Percentiles rank a stretch among this genome's conserved stretches.
These are phyloP conservation scores for Isatis tinctoria DNA, from an alignment of 345 rosid genomes.

Conservation along the genomic window DNA sequence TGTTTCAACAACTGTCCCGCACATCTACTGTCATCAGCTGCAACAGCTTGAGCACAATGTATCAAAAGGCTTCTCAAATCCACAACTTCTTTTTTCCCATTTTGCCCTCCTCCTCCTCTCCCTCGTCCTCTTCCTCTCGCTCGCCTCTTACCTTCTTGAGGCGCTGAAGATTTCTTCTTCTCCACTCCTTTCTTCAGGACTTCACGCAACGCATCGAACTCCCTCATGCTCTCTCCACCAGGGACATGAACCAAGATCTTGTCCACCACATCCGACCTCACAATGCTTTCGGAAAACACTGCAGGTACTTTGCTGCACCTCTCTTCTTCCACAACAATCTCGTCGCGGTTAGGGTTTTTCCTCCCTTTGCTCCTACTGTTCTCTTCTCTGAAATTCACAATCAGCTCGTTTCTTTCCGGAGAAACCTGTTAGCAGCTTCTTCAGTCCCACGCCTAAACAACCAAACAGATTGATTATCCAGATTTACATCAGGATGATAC, in stretches of 20 bases:
- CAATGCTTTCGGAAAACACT: constrained; percentile 46
- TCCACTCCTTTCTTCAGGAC: constrained; percentile 49
- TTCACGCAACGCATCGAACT: constrained; percentile 49
- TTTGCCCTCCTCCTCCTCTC: constrained; percentile 42
- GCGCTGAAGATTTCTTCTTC: constrained; percentile 34
- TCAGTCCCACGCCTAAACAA: constrained; percentile 74
- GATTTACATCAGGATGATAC: constrained; percentile 38
- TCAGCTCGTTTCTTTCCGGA: constrained; percentile 44
- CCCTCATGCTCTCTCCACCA: constrained; percentile 32
- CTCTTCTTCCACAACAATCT: constrained; percentile 53
- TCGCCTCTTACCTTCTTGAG: constrained; percentile 28
- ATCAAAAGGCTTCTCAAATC: constrained; percentile 78
- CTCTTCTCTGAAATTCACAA: constrained; percentile 37
- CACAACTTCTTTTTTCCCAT: constrained; percentile 60
- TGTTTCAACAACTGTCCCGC: constrained; percentile 71
- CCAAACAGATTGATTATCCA: constrained; percentile 58
- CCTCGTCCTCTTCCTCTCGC: constrained; percentile 45
- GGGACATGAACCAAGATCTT: constrained; percentile 51
- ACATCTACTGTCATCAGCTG: constrained; percentile 58
- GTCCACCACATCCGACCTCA: constrained; percentile 68
- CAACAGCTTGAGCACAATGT: constrained; percentile 86
- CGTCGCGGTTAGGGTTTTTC: constrained; percentile 49
- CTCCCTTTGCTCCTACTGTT: constrained; percentile 37
- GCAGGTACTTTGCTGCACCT: constrained; percentile 73
- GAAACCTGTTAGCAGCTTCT: constrained; percentile 71